These are phyloP conservation scores for Parathielavia appendiculata DNA, from an alignment of 495 filamentous ascomycete species.

Conservation along the genomic window DNA sequence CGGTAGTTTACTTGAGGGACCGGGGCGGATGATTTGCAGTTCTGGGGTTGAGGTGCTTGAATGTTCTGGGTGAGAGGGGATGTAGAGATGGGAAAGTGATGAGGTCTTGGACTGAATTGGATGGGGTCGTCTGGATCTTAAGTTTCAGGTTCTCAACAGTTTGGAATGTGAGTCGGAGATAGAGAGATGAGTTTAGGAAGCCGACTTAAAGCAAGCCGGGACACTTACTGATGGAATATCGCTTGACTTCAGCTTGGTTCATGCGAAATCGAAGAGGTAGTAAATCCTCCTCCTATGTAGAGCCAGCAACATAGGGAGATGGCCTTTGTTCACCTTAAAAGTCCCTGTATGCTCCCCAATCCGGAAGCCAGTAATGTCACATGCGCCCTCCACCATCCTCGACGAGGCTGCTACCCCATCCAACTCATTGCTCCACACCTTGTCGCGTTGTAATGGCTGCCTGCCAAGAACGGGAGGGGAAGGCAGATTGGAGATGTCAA, in stretches of 20 bases:
- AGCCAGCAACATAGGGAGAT: not conserved
- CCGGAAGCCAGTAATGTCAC: slow-evolving; percentile 3
- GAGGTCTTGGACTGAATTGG: no score
- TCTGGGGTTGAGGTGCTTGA: not conserved
- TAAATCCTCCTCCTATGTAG: no score
- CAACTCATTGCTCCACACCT: not conserved
- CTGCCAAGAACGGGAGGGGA: slow-evolving; percentile 12
- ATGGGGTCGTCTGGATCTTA: no score
- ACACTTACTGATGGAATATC: no score
- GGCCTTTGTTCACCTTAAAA: not conserved
- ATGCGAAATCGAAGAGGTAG: no score
- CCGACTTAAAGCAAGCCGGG: no score
- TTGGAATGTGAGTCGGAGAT: no score
- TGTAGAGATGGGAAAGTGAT: not conserved
- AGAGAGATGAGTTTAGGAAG: no score
- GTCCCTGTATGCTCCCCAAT: not conserved
- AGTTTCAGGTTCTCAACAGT: no score
- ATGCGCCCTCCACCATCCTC: not conserved
- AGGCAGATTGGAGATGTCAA: not conserved
- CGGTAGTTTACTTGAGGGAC: not conserved
- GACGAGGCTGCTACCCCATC: not conserved
- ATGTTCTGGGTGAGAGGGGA: not conserved
- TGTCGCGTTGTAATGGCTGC: not conserved
- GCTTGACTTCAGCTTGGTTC: no score
- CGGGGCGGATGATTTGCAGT: slow-evolving; percentile 6